Evolutionary conservation across 2,329 filamentous ascomycete genomes (phyloP).

Genomic region (Monilinia aucupariae): DNA sequence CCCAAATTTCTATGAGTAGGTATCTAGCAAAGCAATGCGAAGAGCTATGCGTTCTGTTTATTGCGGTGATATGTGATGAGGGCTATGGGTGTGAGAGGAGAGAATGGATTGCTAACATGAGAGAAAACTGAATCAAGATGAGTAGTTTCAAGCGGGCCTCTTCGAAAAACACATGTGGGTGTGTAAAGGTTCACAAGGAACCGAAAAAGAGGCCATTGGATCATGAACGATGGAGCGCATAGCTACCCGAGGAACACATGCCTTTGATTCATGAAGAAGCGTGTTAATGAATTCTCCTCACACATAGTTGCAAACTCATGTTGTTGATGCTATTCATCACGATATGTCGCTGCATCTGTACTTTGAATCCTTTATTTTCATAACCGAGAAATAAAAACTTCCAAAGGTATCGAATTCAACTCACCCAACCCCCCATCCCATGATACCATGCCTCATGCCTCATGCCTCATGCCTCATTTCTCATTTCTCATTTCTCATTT

Average conservation of each 20-base stretch:
- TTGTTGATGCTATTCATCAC: neutral
- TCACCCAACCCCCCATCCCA: neutral
- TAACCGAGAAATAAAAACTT: neutral
- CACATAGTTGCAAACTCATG: no score
- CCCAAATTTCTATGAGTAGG: neutral
- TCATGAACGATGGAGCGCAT: no score
- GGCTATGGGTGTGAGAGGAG: neutral
- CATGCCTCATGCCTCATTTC: no score
- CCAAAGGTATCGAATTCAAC: neutral
- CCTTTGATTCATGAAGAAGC: no score
- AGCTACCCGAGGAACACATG: no score
- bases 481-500: neutral
- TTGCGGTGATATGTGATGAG: neutral
- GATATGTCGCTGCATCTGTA: neutral
- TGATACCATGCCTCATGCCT: neutral
- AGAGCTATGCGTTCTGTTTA: no score
- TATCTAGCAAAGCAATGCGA: neutral
- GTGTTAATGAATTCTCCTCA: no score
- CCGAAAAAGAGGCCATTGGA: no score
- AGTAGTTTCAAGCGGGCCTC: no score
- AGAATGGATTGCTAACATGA: neutral
- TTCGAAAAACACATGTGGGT: no score
- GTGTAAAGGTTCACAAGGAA: no score
- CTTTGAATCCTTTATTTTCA: neutral
- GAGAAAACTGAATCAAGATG: neutral